Evolutionary conservation across 768 basidiomycete species (phyloP).

Genomic region (Hebeloma cylindrosporum): DNA sequence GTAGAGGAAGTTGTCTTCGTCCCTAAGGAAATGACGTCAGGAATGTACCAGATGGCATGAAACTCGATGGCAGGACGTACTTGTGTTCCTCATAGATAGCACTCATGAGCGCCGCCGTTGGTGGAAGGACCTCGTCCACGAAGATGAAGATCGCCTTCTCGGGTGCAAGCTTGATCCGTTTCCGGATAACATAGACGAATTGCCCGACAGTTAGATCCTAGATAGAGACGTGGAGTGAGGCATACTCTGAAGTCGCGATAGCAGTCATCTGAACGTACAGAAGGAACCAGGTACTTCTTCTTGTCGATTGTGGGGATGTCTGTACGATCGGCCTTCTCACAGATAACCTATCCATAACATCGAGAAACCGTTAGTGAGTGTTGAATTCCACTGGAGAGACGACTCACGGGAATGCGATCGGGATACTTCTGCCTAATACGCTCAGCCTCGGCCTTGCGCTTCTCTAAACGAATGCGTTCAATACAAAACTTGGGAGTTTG

Average conservation of each 20-base stretch:
- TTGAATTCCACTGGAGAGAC: neutral
- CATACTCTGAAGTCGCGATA: neutral
- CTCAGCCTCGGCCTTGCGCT: conserved; percentile 99
- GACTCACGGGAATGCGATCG: conserved; percentile 93
- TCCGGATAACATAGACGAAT: conserved; percentile 99
- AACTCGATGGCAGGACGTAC: conserved; percentile 47
- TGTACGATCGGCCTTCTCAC: conserved; percentile 97
- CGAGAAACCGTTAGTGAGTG: conserved; percentile 4
- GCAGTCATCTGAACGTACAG: conserved; percentile 52
- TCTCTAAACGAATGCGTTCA: conserved; percentile 70
- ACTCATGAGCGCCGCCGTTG: conserved; percentile 97
- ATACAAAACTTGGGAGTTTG: conserved; percentile 30
- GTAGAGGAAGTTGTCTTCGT: conserved; percentile 98
- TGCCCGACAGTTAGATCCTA: conserved; percentile 97
- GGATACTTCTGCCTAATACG: conserved; percentile 98
- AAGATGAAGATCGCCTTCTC: conserved; percentile 99
- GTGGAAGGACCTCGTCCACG: conserved; percentile 97
- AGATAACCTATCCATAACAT: conserved; percentile 78
- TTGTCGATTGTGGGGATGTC: conserved; percentile 99
- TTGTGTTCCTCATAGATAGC: conserved; percentile 99
- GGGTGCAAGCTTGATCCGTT: conserved; percentile 98
- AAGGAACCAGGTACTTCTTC: conserved; percentile 99
- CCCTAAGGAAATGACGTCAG: conserved; percentile 55
- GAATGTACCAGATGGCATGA: conserved; percentile 5
- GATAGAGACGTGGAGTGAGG: neutral